Evolutionary conservation across 441 rosid genomes (phyloP).

Genomic region (Adansonia rubrostipa): DNA sequence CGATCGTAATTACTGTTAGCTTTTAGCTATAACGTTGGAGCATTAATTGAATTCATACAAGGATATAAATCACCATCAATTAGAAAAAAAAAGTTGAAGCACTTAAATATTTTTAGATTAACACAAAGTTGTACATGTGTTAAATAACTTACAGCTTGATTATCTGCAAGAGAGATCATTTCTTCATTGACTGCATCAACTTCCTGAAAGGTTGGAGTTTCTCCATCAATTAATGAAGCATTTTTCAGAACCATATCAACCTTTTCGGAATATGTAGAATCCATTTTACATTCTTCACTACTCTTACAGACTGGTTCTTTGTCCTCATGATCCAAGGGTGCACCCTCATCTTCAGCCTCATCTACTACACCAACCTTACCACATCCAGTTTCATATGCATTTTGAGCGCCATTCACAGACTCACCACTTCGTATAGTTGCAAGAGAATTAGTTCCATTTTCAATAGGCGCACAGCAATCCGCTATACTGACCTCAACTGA

Average conservation of each 20-base stretch:
- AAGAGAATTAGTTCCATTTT: constrained; percentile 33
- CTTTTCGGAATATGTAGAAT: constrained; percentile 34
- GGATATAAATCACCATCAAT: background rate
- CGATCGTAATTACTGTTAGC: background rate
- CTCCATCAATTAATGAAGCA: constrained; percentile 39
- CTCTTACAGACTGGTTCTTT: constrained; percentile 32
- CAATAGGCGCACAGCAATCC: constrained; percentile 40
- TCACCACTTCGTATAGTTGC: constrained; percentile 43
- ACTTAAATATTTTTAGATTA: background rate
- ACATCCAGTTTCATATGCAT: constrained; percentile 39
- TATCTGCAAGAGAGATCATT: constrained; percentile 37
- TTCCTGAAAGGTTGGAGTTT: constrained; percentile 39
- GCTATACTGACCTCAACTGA: constrained; percentile 36
- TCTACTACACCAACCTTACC: constrained; percentile 31
- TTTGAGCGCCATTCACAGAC: constrained; percentile 44
- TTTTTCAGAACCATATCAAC: constrained; percentile 35
- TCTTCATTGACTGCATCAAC: constrained; percentile 48
- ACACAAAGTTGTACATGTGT: constrained; percentile 19
- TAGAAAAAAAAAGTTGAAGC: background rate
- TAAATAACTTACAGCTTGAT: constrained; percentile 55
- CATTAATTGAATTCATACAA: background rate
- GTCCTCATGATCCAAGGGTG: constrained; percentile 42
- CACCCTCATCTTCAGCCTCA: constrained; percentile 39
- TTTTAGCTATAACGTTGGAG: background rate
- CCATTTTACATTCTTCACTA: constrained; percentile 42